These are phyloP conservation scores for Spathaspora girioi DNA, from an alignment of 805 yeast genomes.

Conservation along the genomic window DNA sequence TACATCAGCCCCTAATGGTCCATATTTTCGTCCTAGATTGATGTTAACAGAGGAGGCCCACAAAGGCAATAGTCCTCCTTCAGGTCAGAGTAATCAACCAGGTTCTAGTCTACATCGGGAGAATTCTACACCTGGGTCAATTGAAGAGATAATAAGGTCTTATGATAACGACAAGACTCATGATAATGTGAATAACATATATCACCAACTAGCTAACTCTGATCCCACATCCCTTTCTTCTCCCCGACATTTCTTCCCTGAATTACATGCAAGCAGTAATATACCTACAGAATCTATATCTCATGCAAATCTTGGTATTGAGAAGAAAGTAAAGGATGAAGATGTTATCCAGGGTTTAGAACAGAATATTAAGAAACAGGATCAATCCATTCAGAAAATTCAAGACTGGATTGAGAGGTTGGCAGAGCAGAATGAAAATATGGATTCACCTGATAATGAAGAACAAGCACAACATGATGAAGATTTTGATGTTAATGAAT, in stretches of 20 bases:
- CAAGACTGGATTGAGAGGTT: constrained; percentile 52
- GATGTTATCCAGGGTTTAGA: constrained; percentile 39
- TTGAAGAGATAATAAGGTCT: constrained; percentile 29
- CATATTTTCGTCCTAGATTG: constrained; percentile 28
- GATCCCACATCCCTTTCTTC: constrained; percentile 18
- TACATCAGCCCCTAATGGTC: constrained; percentile 2
- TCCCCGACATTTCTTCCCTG: constrained; percentile 33
- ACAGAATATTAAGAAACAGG: constrained; percentile 45
- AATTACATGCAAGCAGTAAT: constrained; percentile 16
- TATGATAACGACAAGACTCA: constrained; percentile 17
- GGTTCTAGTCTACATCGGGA: background rate
- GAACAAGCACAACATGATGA: constrained; percentile 11
- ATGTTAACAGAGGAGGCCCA: constrained; percentile 40
- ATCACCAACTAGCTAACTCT: constrained; percentile 27
- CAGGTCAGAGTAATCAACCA: background rate
- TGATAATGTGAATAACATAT: constrained; percentile 20
- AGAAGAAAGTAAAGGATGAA: constrained; percentile 4
- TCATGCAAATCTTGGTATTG: background rate
- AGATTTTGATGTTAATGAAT: constrained; percentile 33
- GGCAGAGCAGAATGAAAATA: constrained; percentile 18
- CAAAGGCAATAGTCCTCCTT: constrained; percentile 1
- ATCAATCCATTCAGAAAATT: constrained; percentile 50
- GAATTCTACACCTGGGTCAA: constrained; percentile 12
- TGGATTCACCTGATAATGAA: background rate
- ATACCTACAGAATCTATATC: constrained; percentile 2